Evolutionary conservation across 352 stramenopile species (phyloP), one percentile per base, ranked within the genome.

Genomic region (Globisporangium canariense): DNA sequence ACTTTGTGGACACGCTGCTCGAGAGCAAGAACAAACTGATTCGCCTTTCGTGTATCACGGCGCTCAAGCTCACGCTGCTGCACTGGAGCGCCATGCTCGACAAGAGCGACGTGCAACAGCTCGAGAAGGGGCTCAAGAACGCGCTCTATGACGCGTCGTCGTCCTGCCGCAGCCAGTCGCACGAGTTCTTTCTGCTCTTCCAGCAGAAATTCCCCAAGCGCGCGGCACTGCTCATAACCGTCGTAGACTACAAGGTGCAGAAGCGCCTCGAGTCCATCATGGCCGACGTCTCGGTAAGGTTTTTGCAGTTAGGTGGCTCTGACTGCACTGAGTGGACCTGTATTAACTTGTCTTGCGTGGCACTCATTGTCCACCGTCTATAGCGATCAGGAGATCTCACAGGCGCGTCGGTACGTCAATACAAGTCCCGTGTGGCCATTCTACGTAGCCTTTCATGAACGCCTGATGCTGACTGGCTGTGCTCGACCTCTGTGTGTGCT

Each of bases 1-100:
- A 87, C 20, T 86, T 93, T 56, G 81, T 91, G 20, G 84, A 93
- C 47, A 84, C 81, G 58, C 63, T 89, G 46, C 66, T 89, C 18
- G 82, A 91, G 49, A 91, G 73, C 71, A 93, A 93, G 69, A 93
- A 89, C 73, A 91, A 93, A 54, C 68, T 82, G 64, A 92, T 94
- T 61, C 84, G 86, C 25, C 68, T 87, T 18, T 83, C 76, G 69
- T 94, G 86, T 63, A 84, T 93, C 70, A 78, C 71, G 32, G 78
- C 79, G 67, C 59, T 93, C 18, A 79, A 74, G 18, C 75, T 78
- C 34, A 68, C 70, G 14, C 69, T 92, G 16, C 61, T 71, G 18
- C 65, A 77, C 16, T 94, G 86, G 86, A 94, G 83, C 70, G 60
- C 75, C 18, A 66, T 93, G 46, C 74, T 93, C 54, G 86, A 94